Percentiles rank a stretch among this genome's conserved stretches.
Conservation (phyloP, 257 asterid species). For the Solanum chilense region DNA sequence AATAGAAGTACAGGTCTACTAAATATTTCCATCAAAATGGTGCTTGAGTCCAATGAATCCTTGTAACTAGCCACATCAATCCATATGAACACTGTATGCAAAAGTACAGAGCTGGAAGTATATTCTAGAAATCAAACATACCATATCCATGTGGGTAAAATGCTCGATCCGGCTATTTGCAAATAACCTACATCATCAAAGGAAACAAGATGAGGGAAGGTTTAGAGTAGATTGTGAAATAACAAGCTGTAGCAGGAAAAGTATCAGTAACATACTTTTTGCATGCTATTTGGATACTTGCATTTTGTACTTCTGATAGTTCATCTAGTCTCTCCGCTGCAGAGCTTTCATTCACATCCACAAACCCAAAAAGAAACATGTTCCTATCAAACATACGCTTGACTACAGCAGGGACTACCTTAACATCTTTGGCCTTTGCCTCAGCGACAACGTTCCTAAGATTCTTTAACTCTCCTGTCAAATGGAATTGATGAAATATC, state of each 20-base stretch:
- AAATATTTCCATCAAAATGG: neutral
- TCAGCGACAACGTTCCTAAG: constrained; percentile 38
- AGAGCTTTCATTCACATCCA: constrained; percentile 57
- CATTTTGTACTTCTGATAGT: constrained; percentile 51
- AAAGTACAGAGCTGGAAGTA: neutral
- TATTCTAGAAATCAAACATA: constrained; percentile 20
- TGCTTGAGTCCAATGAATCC: neutral
- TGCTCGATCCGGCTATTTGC: constrained; percentile 50
- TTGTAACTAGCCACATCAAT: neutral
- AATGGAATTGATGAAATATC: neutral
- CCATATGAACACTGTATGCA: neutral
- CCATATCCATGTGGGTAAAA: constrained; percentile 81
- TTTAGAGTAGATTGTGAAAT: neutral
- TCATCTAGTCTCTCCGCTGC: constrained; percentile 56
- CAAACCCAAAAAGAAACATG: constrained; percentile 67
- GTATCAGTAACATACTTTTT: constrained; percentile 32
- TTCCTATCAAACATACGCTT: constrained; percentile 60
- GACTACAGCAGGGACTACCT: constrained; percentile 44
- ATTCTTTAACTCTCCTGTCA: constrained; percentile 52
- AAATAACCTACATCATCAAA: constrained; percentile 38
- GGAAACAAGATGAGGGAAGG: neutral
- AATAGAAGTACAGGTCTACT: neutral
- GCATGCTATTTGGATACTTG: constrained; percentile 51
- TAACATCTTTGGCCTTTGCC: constrained; percentile 38
- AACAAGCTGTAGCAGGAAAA: neutral